Evolutionary conservation across 2,329 filamentous ascomycete genomes (phyloP), one percentile per base, ranked within the genome.

Genomic region (Neofusicoccum sp.): DNA sequence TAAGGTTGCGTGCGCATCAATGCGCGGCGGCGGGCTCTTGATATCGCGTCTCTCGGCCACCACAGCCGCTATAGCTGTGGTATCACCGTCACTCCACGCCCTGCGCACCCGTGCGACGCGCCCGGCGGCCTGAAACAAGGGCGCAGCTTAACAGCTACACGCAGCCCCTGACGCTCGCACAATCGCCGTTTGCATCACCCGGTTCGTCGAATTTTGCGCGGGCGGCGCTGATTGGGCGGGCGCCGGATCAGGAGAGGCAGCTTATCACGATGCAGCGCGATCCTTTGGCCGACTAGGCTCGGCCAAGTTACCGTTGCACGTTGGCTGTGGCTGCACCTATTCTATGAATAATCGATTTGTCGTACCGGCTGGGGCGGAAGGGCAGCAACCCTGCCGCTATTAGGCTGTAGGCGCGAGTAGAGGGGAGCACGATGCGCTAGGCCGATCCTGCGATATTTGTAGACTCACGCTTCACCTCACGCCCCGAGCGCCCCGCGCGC

Each of bases 261-360:
- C 57, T 51, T 60, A 60, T 60, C 57, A 60, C 49, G 30, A 60
- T 60, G 57, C 56, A 58, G 16, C 43, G 43, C 43, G 41, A 47
- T 58, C 56, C 56, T 43, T 56, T 56, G 51, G 51, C 43, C 28
- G 51, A 56, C 51, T 56, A 56, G 51, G 38, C 51, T 56, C 51
- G 51, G 51, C 38, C 51, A 56, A 56, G 38, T 56, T 56, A 56
- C 36, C 51, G 51, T 56, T 56, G 51, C 51, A 56, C 38, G 51
- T 56, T 56, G 51, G 51, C 38, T 58, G 54, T 58, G 41, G 54
- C 54, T 58, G 54, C 43, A 58, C 54, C 40, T 47, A 49, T 51
- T 60, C 45, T 60, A 49, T 51, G 58, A 54, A 53, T 53, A 54
- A 60, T 53, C 30, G 58, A 60, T 45, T 51, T 43, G 58, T 60